A percentile compares a stretch with the other conserved stretches of the same genome.
Evolutionary conservation across 352 stramenopile genomes (phyloP).

Genomic region (Pythium aphanidermatum): DNA sequence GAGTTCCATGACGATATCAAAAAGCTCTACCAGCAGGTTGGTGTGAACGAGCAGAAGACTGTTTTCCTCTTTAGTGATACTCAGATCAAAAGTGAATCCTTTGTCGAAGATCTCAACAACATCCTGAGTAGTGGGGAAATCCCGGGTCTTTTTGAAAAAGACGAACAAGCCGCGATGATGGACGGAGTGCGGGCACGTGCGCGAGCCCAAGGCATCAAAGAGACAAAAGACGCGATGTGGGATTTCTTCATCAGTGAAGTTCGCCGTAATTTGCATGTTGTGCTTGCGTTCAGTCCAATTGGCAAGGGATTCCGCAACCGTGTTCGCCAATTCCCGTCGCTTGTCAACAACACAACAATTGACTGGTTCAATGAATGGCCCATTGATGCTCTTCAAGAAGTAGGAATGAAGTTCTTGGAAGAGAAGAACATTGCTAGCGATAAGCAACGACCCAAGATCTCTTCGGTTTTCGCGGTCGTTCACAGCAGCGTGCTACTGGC

Average conservation of each 20-base stretch:
- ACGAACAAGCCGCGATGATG: slow-evolving; percentile 83
- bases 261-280: slow-evolving; percentile 87
- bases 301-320: slow-evolving; percentile 82
- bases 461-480: slow-evolving; percentile 84
- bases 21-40: slow-evolving; percentile 76
- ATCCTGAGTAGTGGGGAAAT: slow-evolving; percentile 90
- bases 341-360: slow-evolving; percentile 94
- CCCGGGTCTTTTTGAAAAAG: slow-evolving; percentile 89
- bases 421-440: slow-evolving; percentile 78
- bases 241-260: slow-evolving; percentile 91
- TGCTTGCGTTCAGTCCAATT: slow-evolving; percentile 91
- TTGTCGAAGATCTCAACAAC: slow-evolving; percentile 93
- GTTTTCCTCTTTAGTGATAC: slow-evolving; percentile 94
- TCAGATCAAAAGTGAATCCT: slow-evolving; percentile 92
- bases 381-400: slow-evolving; percentile 87
- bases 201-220: slow-evolving; percentile 67
- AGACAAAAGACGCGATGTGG: slow-evolving; percentile 89
- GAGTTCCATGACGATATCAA: slow-evolving; percentile 95
- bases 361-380: slow-evolving; percentile 94
- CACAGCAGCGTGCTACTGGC: slow-evolving; percentile 84
- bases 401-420: slow-evolving; percentile 91
- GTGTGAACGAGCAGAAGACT: slow-evolving; percentile 76
- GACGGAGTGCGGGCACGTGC: slow-evolving; percentile 73
- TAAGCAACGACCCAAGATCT: slow-evolving; percentile 74
- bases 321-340: slow-evolving; percentile 87